Conservation (phyloP, 73 alveolate species). For the Breviolum minutum region DNA sequence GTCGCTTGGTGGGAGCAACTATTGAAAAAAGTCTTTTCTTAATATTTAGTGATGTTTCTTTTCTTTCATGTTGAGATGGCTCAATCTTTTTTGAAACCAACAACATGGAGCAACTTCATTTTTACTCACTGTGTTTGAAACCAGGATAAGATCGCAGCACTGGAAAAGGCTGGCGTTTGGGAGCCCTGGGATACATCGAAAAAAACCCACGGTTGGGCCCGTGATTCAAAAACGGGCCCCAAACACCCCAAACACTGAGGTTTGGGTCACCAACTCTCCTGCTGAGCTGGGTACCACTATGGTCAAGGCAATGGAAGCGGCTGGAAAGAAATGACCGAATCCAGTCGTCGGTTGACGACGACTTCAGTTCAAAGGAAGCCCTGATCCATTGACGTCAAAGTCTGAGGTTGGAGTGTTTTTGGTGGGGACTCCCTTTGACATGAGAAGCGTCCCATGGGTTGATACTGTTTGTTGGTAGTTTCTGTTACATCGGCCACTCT, state of each 20-base stretch:
- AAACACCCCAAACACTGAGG: slow-evolving; percentile 86
- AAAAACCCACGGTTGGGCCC: no score
- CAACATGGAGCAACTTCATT: no score
- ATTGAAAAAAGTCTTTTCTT: no score
- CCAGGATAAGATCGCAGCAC: slow-evolving; percentile 97
- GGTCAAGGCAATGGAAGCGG: slow-evolving; percentile 90
- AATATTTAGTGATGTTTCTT: no score
- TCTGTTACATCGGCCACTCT: no score
- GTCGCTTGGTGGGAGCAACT: no score
- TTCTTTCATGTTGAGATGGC: no score
- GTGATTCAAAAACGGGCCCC: not conserved
- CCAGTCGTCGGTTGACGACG: no score
- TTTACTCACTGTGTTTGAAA: no score
- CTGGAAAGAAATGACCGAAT: slow-evolving; percentile 10
- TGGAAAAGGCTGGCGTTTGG: slow-evolving; percentile 91
- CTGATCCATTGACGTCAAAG: not conserved
- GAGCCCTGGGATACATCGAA: not conserved
- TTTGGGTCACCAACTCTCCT: slow-evolving; percentile 96
- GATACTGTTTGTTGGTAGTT: no score
- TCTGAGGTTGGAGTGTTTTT: not conserved
- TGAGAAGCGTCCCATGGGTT: not conserved
- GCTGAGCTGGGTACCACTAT: slow-evolving; percentile 96
- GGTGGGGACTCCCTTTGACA: not conserved
- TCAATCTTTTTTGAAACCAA: no score
- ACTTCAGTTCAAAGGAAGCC: slow-evolving; percentile 7